Percentiles rank a stretch among this genome's conserved stretches.
These are phyloP conservation scores for Persicaria maculosa DNA, from an alignment of 148 eudicot genomes.

Conservation along the genomic window DNA sequence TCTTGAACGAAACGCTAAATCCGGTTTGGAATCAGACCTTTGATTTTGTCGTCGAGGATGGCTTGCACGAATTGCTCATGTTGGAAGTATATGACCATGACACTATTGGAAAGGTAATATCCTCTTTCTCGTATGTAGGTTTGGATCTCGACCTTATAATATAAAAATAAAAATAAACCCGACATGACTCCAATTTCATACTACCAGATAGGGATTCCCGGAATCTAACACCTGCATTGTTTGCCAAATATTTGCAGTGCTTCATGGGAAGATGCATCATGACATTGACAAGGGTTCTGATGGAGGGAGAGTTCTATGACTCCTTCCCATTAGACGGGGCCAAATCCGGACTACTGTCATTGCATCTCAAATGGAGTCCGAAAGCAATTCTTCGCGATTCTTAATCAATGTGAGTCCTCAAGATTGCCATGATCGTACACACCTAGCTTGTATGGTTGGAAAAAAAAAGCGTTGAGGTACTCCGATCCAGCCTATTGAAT, in stretches of 20 bases:
- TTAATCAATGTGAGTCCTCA: not conserved
- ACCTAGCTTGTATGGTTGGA: not conserved
- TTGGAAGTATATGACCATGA: slow-evolving; percentile 83
- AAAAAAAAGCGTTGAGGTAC: not conserved
- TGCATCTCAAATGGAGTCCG: slow-evolving; percentile 44
- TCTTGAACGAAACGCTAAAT: slow-evolving; percentile 57
- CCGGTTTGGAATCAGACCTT: slow-evolving; percentile 97
- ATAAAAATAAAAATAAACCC: no score
- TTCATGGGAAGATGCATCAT: slow-evolving; percentile 39
- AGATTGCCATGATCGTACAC: not conserved
- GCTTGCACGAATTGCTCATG: slow-evolving; percentile 69
- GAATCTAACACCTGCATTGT: no score
- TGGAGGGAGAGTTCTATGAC: slow-evolving; percentile 37
- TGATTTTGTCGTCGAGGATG: slow-evolving; percentile 85
- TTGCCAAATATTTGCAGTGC: not conserved
- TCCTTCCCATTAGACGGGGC: slow-evolving; percentile 35
- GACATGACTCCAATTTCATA: no score
- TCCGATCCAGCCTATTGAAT: not conserved
- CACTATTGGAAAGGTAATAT: slow-evolving; percentile 80
- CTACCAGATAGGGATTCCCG: no score
- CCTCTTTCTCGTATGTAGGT: not conserved
- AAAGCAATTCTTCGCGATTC: slow-evolving; percentile 27
- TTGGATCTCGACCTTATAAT: no score
- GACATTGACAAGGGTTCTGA: slow-evolving; percentile 34
- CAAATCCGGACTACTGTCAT: slow-evolving; percentile 29